Conservation (phyloP, 495 filamentous ascomycete species). For the Penicillium cosmopolitanum region DNA sequence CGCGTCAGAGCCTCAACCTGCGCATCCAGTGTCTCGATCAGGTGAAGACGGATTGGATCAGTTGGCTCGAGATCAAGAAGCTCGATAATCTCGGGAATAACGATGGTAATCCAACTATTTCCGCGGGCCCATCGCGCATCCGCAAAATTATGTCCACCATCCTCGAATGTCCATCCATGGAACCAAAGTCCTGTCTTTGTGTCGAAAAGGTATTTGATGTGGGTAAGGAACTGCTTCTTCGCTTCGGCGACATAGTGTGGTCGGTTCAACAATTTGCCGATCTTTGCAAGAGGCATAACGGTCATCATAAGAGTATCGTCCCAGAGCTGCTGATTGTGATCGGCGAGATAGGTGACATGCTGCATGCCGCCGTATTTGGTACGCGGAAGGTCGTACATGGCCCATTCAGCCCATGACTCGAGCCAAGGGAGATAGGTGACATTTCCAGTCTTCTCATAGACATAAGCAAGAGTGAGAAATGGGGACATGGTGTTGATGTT, state of each 20-base stretch:
- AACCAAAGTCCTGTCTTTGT: constrained; percentile 68
- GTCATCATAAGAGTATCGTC: constrained; percentile 86
- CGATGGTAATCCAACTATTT: constrained; percentile 73
- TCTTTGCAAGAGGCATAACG: constrained; percentile 74
- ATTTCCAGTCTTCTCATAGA: constrained; percentile 70
- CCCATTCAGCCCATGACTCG: constrained; percentile 77
- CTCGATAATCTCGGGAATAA: constrained; percentile 73
- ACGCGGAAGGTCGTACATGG: constrained; percentile 69
- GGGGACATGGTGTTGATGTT: constrained; percentile 82
- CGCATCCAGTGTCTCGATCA: constrained; percentile 62
- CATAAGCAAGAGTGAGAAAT: constrained; percentile 70
- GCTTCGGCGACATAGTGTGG: constrained; percentile 73
- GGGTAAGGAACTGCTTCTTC: constrained; percentile 71
- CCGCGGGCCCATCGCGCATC: constrained; percentile 70
- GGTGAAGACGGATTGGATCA: constrained; percentile 63
- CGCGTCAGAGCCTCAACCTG: constrained; percentile 62
- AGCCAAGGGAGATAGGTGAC: constrained; percentile 67
- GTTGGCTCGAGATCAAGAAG: constrained; percentile 57
- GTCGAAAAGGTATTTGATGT: constrained; percentile 74
- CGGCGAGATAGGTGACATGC: constrained; percentile 62
- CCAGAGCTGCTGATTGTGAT: constrained; percentile 73
- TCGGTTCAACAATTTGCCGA: constrained; percentile 64
- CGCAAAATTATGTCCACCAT: constrained; percentile 73
- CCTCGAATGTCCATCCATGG: constrained; percentile 72
- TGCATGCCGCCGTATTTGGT: constrained; percentile 75